Evolutionary conservation across 1,284 basidiomycete genomes (phyloP), one percentile per base, ranked within the genome.

Genomic region (Pseudozyma thailandica): DNA sequence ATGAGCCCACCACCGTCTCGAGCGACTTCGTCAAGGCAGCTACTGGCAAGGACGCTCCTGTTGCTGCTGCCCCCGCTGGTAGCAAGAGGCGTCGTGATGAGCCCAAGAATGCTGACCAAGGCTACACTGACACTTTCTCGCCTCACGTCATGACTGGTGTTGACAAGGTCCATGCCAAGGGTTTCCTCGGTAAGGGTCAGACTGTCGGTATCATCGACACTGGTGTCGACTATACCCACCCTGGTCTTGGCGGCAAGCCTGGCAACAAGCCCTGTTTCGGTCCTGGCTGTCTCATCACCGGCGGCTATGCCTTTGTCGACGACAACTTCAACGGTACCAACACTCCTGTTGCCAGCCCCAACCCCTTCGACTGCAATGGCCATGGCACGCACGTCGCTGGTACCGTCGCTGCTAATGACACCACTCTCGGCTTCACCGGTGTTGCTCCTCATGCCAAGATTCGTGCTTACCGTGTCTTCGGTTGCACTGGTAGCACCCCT

Each of bases 311-410:
- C 23, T 57, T 77, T 18, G 75, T 77, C 31, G 75, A 84, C 20
- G 84, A 85, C 68, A 52, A 71, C 21, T 85, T 81, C 52, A 74
- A 82, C 53, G 84, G 84, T 12, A 64, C 56, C 53, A 65, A 68
- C 49, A 63, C 59, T 15, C 83, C 84, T 26, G 72, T 80, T 8
- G 82, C 84, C 5, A 82, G 82, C 55, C 52, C 56, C n/a, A 83
- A 85, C 53, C 84, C 84, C 30, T 80, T 83, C 50, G 73, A 81
- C 41, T 86, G 83, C 51, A 79, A 75, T 30, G 70, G 71, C 20
- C 76, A 77, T 58, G 75, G 89, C 15, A 89, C 89, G 1, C 87
- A 89, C 76, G 87, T 89, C 28, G 86, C 87, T 45, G 89, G 89
- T 49, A 89, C 89, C 71, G 87, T 91, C 48, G 89, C 86, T 16